Evolutionary conservation across 768 basidiomycete species (phyloP).

Genomic region (Chalciporus sphaerocephalus): DNA sequence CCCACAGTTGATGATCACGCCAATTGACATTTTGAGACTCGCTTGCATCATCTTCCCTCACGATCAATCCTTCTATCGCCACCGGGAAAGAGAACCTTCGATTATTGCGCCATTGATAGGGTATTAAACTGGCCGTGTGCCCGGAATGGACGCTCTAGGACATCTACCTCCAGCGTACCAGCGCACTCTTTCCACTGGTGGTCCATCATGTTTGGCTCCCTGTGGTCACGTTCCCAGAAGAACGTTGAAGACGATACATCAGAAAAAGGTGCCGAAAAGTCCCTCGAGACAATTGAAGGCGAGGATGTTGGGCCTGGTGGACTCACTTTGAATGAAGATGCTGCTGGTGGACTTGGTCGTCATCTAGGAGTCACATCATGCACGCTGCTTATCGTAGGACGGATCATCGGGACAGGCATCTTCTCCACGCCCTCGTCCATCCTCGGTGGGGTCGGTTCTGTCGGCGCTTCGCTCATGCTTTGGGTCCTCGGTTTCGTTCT

Average conservation of each 20-base stretch:
- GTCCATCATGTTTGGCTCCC: slow-evolving; percentile 7
- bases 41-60: neutral
- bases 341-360: slow-evolving; percentile 54
- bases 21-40: neutral
- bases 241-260: neutral
- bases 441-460: slow-evolving; percentile 50
- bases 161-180: neutral
- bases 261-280: slow-evolving; percentile 1
- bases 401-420: slow-evolving; percentile 62
- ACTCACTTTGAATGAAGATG: slow-evolving; percentile 49
- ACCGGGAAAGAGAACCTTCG: too few relatives aligned
- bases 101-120: too few relatives aligned
- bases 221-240: slow-evolving; percentile 6
- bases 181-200: too few relatives aligned
- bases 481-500: slow-evolving; percentile 60
- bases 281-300: neutral
- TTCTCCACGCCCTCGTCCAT: slow-evolving; percentile 62
- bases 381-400: slow-evolving; percentile 53
- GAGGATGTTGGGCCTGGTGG: slow-evolving; percentile 36
- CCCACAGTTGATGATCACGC: too few relatives aligned
- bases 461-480: slow-evolving; percentile 58
- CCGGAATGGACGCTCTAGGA: neutral
- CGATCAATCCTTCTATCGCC: neutral
- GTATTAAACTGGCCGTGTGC: slow-evolving; percentile 2
- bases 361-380: slow-evolving; percentile 55